Evolutionary conservation across 169 alveolate genomes (phyloP), one percentile per base, ranked within the genome.

Genomic region (Plasmodium chabaudi): DNA sequence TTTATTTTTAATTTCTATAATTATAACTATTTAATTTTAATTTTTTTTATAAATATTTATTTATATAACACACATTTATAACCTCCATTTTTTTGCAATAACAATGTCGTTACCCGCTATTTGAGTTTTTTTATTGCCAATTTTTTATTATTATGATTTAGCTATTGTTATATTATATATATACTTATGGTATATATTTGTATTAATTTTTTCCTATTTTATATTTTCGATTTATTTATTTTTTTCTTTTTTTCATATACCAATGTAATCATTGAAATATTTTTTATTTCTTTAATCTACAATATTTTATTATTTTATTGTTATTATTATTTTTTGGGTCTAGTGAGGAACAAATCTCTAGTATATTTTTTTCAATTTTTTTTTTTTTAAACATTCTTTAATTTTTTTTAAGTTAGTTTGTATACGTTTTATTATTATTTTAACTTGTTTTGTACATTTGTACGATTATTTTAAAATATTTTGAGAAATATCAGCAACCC

Each of bases 221-320:
- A n/a, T 46, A 42, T 46, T 44, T 69, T 55, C 47, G 34, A 25
- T 39, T 34, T 42, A 13, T 46, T 25, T 55, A 2, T 25, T 39
- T 69, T 44, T 51, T 51, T 6, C 19, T 7, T 51, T 51, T 51
- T 51, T 51, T 2, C 19, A 13, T 51, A 51, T 51, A 51, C 5
- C 59, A 51, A 13, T 15, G 21, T 51, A 51, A 13, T 51, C 9
- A 51, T 51, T 51, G 59, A 51, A 51, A 51, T 51, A 51, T 51
- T 51, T 68, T 69, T 69, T 67, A 19, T 10, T 69, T 69, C 49
- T 44, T 69, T 19, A 44, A 25, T 17, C 53, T 27, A 69, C 47
- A 56, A 13, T 27, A 67, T 13, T 9, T 67, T 9, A 25, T 57
- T 51, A 51, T 51, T 51, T 51, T 6, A 51, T 51, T n/a, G 15